Base-by-base conservation (phyloP, 495 filamentous ascomycete species). In the Thozetella sp. region DNA sequence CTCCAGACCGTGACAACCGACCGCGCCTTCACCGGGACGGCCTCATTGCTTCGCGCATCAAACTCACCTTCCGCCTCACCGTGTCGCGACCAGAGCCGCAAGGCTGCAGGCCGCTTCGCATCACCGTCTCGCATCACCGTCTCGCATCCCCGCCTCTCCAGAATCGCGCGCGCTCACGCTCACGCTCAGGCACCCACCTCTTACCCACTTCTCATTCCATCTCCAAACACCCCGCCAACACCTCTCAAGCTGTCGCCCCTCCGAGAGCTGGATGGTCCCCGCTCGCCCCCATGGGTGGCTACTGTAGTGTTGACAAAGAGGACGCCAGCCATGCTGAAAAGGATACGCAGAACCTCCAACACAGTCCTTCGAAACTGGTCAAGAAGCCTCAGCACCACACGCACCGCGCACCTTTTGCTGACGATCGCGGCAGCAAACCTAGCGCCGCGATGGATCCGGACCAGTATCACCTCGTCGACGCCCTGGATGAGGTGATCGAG, bases 231-330 rank as follows among this genome's bases (percentile, higher is more conserved):
- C 13, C 19, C 2, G 11, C 22, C n/a, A 20, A 54, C 22, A 25
- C 6, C 10, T 10, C 2, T 48, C 50, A 2, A 17, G 51, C 25
- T 45, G n/a, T 45, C 40, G 6, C 22, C 23, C 43, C 19, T 37
- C 51, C 52, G n/a, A 20, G 46, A 22, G 34, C 19, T 3, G 37
- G 20, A 37, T 37, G 54, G 45, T 37, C 46, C 6, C 30, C 30
- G 30, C 30, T 15, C 50, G 30, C 26, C 22, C 59, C 24, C 34
- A 65, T 65, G 63, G 63, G 63, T 25, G 53, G 46, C 48, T 54
- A 26, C 25, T 65, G 63, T 52, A 65, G 62, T 57, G 23, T 12
- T 37, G n/a, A 40, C 51, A 46, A 54, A 25, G 53, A 59, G 55
- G 63, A 62, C 53, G 25, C 46, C 55, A 55, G 53, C 53, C 22